A percentile compares a stretch with the other conserved stretches of the same genome.
Conservation (phyloP, 2,329 filamentous ascomycete genomes). For the Fusarium marasasianum region DNA sequence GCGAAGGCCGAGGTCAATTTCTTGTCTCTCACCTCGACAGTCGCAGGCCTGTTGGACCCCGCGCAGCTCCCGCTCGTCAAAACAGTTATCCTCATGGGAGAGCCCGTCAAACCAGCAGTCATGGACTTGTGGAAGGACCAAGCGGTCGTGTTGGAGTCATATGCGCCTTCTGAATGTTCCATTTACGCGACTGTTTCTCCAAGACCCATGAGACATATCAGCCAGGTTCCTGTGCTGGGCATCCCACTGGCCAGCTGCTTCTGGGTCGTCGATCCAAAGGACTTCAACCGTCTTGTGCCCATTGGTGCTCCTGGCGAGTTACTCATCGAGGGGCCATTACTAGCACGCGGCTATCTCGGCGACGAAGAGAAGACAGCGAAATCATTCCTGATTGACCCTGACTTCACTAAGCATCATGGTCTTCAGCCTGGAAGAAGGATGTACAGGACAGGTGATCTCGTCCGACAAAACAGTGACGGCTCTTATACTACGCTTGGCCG, state of each 20-base stretch:
- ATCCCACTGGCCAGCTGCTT: background rate
- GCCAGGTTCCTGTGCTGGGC: background rate
- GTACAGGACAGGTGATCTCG: slow-evolving; percentile 1
- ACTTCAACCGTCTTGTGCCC: background rate
- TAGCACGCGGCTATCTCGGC: background rate
- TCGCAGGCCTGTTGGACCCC: background rate
- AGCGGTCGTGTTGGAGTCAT: background rate
- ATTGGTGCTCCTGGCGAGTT: background rate
- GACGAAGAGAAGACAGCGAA: background rate
- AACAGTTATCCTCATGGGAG: background rate
- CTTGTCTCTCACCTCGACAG: background rate
- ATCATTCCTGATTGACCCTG: background rate
- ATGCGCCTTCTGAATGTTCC: background rate
- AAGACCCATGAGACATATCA: background rate
- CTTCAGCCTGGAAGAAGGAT: background rate
- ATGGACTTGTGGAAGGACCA: slow-evolving; percentile 2
- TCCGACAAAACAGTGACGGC: background rate
- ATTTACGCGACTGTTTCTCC: background rate
- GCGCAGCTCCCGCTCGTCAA: background rate
- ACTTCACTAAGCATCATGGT: background rate
- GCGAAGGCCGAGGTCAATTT: background rate
- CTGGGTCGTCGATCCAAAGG: background rate
- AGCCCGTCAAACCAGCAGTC: background rate
- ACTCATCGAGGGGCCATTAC: background rate
- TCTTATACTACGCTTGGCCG: background rate